Evolutionary conservation across 1,284 basidiomycete genomes (phyloP).

Genomic region (Coniferiporia sulphurascens): DNA sequence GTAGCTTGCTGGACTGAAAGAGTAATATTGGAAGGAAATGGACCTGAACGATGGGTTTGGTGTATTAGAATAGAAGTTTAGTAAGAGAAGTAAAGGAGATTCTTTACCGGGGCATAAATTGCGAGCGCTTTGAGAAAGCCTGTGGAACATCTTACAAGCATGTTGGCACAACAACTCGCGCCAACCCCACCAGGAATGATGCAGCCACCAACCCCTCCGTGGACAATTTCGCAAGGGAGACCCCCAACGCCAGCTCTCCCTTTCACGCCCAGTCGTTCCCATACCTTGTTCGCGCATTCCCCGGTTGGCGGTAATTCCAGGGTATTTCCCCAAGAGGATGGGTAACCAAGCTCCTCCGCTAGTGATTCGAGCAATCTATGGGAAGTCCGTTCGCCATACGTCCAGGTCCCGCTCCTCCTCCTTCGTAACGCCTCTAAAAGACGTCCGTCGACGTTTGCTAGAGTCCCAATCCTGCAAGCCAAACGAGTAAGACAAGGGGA

Average conservation of each 20-base stretch:
- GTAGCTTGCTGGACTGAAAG: conserved; percentile 48
- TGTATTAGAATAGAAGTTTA: conserved; percentile 5
- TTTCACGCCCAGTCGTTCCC: conserved; percentile 50
- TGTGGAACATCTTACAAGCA: conserved; percentile 42
- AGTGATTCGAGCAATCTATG: conserved; percentile 40
- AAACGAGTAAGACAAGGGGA: conserved; percentile 1
- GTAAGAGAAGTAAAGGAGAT: conserved; percentile 12
- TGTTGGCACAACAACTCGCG: conserved; percentile 56
- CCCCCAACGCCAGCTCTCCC: conserved; percentile 54
- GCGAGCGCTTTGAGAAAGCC: conserved; percentile 58
- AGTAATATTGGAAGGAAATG: conserved; percentile 63
- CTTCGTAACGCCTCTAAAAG: conserved; percentile 49
- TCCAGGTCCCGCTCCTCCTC: conserved; percentile 51
- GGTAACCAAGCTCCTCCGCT: conserved; percentile 51
- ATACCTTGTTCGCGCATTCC: conserved; percentile 39
- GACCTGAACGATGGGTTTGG: conserved; percentile 38
- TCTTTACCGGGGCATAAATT: conserved; percentile 63
- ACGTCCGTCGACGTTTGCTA: conserved; percentile 62
- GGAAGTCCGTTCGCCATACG: conserved; percentile 43
- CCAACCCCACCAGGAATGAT: conserved; percentile 35
- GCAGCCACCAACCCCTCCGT: conserved; percentile 44
- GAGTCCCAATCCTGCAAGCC: conserved; percentile 49
- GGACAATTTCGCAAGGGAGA: conserved; percentile 68
- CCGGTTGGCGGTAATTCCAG: conserved; percentile 54
- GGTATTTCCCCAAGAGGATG: conserved; percentile 60